Conservation (phyloP, 2,329 filamentous ascomycete genomes). For the Penicillium sp. region DNA sequence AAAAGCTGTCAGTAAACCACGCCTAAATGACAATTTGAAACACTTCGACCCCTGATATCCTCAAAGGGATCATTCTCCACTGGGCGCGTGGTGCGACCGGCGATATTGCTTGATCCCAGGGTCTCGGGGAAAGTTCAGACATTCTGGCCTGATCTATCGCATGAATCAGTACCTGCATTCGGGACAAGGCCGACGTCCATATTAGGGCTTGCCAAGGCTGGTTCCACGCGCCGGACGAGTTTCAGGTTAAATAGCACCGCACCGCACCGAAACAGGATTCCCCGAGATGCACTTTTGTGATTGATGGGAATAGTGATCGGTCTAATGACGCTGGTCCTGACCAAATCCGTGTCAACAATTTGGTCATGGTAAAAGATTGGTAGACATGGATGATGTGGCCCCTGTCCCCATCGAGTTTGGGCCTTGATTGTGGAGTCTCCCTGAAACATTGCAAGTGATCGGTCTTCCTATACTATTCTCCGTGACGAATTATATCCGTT, state of each 20-base stretch:
- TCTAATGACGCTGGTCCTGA: neutral
- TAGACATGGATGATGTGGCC: neutral
- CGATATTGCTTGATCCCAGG: conserved; percentile 4
- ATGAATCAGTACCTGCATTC: conserved; percentile 3
- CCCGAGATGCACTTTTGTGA: neutral
- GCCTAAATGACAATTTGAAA: conserved; percentile 15
- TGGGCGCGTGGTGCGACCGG: conserved; percentile 10
- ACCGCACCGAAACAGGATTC: conserved; percentile 1
- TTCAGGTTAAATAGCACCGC: conserved; percentile 21
- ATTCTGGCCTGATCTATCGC: neutral
- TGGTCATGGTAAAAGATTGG: neutral
- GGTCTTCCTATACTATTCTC: neutral
- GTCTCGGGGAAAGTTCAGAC: neutral
- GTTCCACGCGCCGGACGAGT: conserved; percentile 25
- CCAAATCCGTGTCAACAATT: neutral
- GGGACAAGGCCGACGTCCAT: conserved; percentile 17
- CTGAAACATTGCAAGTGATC: neutral
- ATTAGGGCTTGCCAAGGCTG: conserved; percentile 19
- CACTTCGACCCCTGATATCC: conserved; percentile 9
- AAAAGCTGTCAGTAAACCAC: conserved; percentile 3
- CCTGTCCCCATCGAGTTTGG: neutral
- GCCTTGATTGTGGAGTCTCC: neutral
- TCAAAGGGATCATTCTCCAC: conserved; percentile 9
- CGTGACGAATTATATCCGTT: too few relatives aligned
- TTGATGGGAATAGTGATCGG: conserved; percentile 1